phyloP scores from a whole-genome alignment of 1,139 yeast genomes.

The Hyphopichia wangnamkhiaoensis region DNA sequence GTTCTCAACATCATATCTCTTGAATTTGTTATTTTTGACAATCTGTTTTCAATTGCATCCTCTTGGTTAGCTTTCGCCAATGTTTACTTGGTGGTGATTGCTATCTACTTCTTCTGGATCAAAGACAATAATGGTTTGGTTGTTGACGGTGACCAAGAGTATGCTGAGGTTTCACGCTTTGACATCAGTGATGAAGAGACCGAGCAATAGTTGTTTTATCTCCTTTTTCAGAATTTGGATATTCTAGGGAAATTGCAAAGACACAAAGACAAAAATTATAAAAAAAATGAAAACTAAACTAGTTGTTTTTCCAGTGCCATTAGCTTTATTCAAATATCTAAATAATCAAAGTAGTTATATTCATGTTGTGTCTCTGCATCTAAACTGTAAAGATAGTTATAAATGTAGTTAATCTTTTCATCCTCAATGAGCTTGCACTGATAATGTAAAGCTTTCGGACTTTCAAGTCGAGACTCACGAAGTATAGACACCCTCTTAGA shows the following conservation, averaged over 20 bases:
- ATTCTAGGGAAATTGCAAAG: background rate
- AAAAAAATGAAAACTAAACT: no score
- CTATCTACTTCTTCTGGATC: slow-evolving; percentile 37
- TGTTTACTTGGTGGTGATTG: slow-evolving; percentile 18
- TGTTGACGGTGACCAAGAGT: slow-evolving; percentile 19
- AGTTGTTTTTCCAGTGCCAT: no score
- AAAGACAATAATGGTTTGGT: slow-evolving; percentile 35
- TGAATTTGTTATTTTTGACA: slow-evolving; percentile 2
- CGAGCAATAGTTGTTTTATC: background rate
- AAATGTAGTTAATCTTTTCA: background rate
- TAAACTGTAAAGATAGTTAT: background rate
- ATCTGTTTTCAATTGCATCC: background rate
- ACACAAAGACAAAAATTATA: background rate
- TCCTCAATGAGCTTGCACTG: background rate
- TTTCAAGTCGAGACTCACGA: background rate
- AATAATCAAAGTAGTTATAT: background rate
- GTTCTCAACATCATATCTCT: background rate
- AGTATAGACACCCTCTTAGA: background rate
- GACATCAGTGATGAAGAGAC: slow-evolving; percentile 23
- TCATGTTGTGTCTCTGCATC: background rate
- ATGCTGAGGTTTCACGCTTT: slow-evolving; percentile 20
- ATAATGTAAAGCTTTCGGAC: background rate
- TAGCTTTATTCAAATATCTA: background rate
- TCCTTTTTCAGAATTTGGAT: background rate
- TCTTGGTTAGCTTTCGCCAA: slow-evolving; percentile 18